phyloP scores from a whole-genome alignment of 208 protist species.

The Jaenimonas drosophilae region DNA sequence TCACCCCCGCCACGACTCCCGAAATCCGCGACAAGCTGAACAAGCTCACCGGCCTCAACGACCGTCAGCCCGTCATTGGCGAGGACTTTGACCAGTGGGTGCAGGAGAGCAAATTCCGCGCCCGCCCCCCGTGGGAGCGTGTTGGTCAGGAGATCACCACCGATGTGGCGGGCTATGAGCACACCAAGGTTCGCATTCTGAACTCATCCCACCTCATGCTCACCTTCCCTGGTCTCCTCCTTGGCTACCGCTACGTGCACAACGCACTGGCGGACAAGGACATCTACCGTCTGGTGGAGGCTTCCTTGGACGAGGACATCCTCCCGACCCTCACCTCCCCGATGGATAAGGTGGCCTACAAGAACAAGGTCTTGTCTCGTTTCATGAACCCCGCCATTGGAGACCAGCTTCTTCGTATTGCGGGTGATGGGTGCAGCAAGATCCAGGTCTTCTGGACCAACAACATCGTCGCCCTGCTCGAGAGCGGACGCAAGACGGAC shows the following conservation, averaged over 20 bases:
- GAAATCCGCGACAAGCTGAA: slow-evolving; percentile 13
- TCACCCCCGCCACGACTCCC: slow-evolving; percentile 19
- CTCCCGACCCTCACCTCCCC: slow-evolving; percentile 17
- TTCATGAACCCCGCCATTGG: slow-evolving; percentile 20
- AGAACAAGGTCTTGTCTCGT: slow-evolving; percentile 19
- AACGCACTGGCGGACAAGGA: slow-evolving; percentile 18
- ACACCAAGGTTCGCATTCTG: slow-evolving; percentile 30
- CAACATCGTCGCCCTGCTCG: slow-evolving; percentile 11
- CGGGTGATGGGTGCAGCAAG: slow-evolving; percentile 30
- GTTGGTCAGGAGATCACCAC: slow-evolving; percentile 18
- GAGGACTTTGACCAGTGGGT: slow-evolving; percentile 43
- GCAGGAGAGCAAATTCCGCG: slow-evolving; percentile 22
- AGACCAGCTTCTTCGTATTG: slow-evolving; percentile 26
- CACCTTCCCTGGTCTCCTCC: slow-evolving; percentile 17
- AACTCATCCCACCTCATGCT: slow-evolving; percentile 31
- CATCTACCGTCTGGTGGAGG: slow-evolving; percentile 15
- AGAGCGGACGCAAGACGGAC: slow-evolving; percentile 2
- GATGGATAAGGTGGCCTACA: slow-evolving; percentile 26
- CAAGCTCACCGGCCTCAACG: slow-evolving; percentile 8
- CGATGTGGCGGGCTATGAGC: slow-evolving; percentile 20
- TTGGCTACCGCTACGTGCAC: slow-evolving; percentile 20
- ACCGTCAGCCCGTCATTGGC: slow-evolving; percentile 21
- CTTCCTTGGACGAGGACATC: slow-evolving; percentile 12
- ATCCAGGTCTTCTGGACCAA: slow-evolving; percentile 27
- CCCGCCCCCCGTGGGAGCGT: slow-evolving; percentile 19